Base-by-base conservation (phyloP, 176 grass and related monocot species). In the Carex pumila region DNA sequence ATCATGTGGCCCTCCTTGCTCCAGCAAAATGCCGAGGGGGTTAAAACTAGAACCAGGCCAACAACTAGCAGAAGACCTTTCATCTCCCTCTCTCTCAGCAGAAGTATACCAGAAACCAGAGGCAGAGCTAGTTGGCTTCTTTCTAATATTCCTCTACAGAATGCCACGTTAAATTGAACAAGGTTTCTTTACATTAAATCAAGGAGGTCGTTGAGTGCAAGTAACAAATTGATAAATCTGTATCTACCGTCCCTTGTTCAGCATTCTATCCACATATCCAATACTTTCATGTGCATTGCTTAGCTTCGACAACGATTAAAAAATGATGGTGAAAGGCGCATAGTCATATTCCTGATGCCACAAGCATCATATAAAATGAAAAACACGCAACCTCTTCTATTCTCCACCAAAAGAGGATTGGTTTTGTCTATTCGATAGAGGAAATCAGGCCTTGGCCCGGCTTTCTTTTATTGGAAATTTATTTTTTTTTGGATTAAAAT, bases 1-100 rank as follows among this genome's bases (percentile, higher is more conserved):
- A 97, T 79, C 82, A 82, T 87, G 85, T 97, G 94, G 0, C 92
- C 94, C 72, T 97, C 94, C 18, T 92, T 88, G 94, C 94, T 94
- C 94, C 92, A 97, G 0, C 88, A 87, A 60, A 31, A 54, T 3
- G 34, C 90, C 61, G 19, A 87, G 18, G 92, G 81, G 66, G 66
- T 70, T 54, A 65, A 89, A 15, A 83, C 75, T 12, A 95, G 74
- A 6, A 89, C 67, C 85, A 87, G 43, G 8, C 18, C 65, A 36
- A 92, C 47, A 34, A 83, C 58, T 61, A 70, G 55, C 68, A 79
- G 41, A 56, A 66, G 82, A 18, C 54, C 8, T 21, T 61, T 73
- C 87, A 89, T 89, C 66, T 69, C 66, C 14, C 10, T 79, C 56
- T 61, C 18, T 72, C 77, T 87, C 60, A 57, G 29, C 73, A 34